A percentile compares a stretch with the other conserved stretches of the same genome.
Conservation (phyloP, 2,329 filamentous ascomycete genomes). For the Monilinia polystroma region DNA sequence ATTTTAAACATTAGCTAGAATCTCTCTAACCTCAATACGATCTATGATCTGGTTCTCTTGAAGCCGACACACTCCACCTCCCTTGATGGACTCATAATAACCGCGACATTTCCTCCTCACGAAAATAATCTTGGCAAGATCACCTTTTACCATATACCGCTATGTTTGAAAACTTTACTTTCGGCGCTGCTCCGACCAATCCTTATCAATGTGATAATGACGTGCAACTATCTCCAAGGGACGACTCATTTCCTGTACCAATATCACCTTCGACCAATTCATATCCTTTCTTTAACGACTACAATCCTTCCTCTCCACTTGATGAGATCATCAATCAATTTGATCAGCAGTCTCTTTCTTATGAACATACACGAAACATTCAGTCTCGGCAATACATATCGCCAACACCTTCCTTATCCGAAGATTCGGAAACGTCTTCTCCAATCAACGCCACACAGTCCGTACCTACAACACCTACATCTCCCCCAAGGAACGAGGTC, state of each 20-base stretch:
- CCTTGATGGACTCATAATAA: conserved; percentile 4
- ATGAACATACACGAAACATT: not conserved
- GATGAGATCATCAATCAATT: conserved; percentile 19
- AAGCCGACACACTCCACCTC: not conserved
- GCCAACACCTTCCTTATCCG: conserved; percentile 20
- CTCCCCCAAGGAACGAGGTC: not conserved
- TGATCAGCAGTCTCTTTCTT: conserved; percentile 3
- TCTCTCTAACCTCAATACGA: not conserved
- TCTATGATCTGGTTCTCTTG: not conserved
- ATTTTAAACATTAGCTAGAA: too few species aligned
- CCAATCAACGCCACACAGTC: conserved; percentile 12
- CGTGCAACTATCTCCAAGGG: conserved; percentile 15
- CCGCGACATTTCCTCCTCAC: not conserved
- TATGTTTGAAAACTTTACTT: conserved; percentile 24
- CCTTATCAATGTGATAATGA: conserved; percentile 19
- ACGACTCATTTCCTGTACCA: conserved; percentile 12
- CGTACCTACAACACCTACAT: conserved; percentile 14
- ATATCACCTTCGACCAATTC: not conserved
- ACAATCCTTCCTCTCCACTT: conserved; percentile 9
- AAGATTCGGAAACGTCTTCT: conserved; percentile 15
- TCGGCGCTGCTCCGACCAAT: conserved; percentile 18
- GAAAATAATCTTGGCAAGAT: not conserved
- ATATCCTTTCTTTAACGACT: conserved; percentile 5
- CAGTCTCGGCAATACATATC: conserved; percentile 12
- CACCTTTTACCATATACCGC: not conserved